Base-by-base conservation (phyloP, 2,329 filamentous ascomycete species). In the Sordariomycetes sp. region DNA sequence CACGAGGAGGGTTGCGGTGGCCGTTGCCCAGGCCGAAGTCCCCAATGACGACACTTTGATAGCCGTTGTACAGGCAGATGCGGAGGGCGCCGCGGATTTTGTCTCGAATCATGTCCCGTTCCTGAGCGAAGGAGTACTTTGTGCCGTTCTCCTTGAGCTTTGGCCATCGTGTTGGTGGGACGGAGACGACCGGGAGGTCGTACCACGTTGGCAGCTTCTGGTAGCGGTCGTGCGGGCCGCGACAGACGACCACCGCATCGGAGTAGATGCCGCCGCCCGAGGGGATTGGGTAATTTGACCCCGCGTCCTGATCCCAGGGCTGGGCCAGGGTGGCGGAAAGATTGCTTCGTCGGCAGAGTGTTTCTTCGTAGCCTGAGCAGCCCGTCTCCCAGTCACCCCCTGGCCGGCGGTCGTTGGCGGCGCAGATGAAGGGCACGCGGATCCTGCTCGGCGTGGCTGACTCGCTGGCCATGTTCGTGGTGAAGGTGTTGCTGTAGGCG, bases 341-440 rank as follows among this genome's bases (percentile, higher is more conserved):
- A 42, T 81, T 86, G 59, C 80, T 85, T 45, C 83, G 68, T 39
- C 82, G 70, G 48, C 82, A 84, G 24, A 88, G 70, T 43, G 79
- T 79, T 55, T 87, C 83, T 59, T 65, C 62, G 39, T 64, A 63
- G 21, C 61, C 61, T 3, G 59, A 53, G 10, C 59, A 65, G 40
- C 67, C 68, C 6, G 70, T 81, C 46, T 86, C 82, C 83, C 83
- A 88, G 50, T 87, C 82, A n/a, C 83, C 83, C 8, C 83, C 83
- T 1, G 82, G 70, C 24, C 80, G 68, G 49, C 80, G 82, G 52
- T 87, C 82, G 57, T 87, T 85, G 31, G 83, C 83, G 36, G 77
- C 72, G 44, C 81, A 85, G 41, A 86, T 73, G 38, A 85, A 78
- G 1, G 79, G 76, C 36, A 84, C 69, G 3, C 60, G 55, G 24